Evolutionary conservation across 1,284 basidiomycete genomes (phyloP).

Genomic region (Termitomyces sp.): DNA sequence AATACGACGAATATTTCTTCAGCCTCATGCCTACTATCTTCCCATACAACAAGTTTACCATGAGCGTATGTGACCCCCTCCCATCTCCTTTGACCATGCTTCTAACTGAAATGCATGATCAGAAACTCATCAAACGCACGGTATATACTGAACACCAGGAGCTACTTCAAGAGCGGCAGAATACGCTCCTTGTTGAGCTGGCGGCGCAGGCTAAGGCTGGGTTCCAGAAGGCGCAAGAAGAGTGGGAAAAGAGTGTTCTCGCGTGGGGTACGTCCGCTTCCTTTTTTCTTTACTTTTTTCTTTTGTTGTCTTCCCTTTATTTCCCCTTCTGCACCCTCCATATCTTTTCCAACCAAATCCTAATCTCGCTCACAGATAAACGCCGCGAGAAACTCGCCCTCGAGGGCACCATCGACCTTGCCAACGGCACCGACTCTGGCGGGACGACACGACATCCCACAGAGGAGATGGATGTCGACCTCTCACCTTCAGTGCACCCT

Average conservation of each 20-base stretch:
- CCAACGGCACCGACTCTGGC: slow-evolving; percentile 26
- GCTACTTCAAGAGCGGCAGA: slow-evolving; percentile 58
- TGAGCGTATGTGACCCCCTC: slow-evolving; percentile 48
- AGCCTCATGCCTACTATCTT: slow-evolving; percentile 82
- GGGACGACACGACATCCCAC: slow-evolving; percentile 35
- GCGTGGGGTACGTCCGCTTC: slow-evolving; percentile 52
- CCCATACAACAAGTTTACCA: slow-evolving; percentile 90
- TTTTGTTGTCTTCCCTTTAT: slow-evolving; percentile 11
- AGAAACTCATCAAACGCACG: slow-evolving; percentile 83
- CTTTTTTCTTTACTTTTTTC: not conserved
- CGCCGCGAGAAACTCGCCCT: slow-evolving; percentile 50
- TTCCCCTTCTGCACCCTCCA: not conserved
- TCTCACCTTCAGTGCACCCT: slow-evolving; percentile 16
- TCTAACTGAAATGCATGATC: not conserved
- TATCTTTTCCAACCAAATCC: not conserved
- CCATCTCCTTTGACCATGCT: not conserved
- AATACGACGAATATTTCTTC: slow-evolving; percentile 92
- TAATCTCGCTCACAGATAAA: slow-evolving; percentile 39
- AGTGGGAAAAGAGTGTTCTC: slow-evolving; percentile 61
- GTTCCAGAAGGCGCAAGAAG: slow-evolving; percentile 64
- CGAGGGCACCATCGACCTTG: slow-evolving; percentile 31
- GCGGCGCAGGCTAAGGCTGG: slow-evolving; percentile 53
- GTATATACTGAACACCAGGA: slow-evolving; percentile 66
- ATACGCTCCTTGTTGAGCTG: slow-evolving; percentile 57
- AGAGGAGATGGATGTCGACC: slow-evolving; percentile 38